A percentile compares a stretch with the other conserved stretches of the same genome.
Evolutionary conservation across 805 yeast species (phyloP).

Genomic region (Ogataea paradorogensis): DNA sequence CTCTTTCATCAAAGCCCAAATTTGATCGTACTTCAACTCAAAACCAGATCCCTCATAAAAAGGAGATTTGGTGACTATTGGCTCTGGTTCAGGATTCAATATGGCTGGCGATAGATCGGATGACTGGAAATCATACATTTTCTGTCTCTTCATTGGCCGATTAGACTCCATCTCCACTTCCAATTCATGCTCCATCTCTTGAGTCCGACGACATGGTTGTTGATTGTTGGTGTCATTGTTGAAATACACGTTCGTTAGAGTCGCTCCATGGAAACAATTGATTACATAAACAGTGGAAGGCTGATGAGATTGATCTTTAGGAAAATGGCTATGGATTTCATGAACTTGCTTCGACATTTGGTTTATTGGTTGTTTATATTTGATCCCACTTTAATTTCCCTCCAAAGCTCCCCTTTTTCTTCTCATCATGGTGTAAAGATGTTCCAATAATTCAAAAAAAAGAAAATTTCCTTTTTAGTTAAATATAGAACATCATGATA

Average conservation of each 20-base stretch:
- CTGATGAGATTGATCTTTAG: not conserved
- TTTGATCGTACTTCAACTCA: conserved; percentile 1
- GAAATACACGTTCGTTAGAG: conserved; percentile 5
- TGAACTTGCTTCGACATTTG: not conserved
- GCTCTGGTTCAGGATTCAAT: no score
- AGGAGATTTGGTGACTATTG: not conserved
- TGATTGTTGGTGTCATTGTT: conserved; percentile 1
- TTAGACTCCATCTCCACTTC: not conserved
- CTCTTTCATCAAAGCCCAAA: conserved; percentile 1
- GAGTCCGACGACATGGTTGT: not conserved
- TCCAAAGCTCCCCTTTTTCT: not conserved
- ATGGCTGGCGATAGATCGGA: not conserved
- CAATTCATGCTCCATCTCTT: not conserved
- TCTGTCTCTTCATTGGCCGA: not conserved
- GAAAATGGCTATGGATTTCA: not conserved
- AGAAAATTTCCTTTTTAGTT: conserved; percentile 7
- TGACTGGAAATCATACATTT: not conserved
- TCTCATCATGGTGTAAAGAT: conserved; percentile 1
- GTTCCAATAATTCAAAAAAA: conserved; percentile 1
- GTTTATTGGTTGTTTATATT: not conserved
- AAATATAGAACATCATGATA: conserved; percentile 5
- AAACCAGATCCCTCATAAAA: not conserved
- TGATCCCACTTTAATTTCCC: not conserved
- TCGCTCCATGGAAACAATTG: conserved; percentile 10
- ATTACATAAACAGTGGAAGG: conserved; percentile 2